A percentile compares a stretch with the other conserved stretches of the same genome.
phyloP scores from a whole-genome alignment of 148 eudicot genomes.

The Amaranthus palmeri region DNA sequence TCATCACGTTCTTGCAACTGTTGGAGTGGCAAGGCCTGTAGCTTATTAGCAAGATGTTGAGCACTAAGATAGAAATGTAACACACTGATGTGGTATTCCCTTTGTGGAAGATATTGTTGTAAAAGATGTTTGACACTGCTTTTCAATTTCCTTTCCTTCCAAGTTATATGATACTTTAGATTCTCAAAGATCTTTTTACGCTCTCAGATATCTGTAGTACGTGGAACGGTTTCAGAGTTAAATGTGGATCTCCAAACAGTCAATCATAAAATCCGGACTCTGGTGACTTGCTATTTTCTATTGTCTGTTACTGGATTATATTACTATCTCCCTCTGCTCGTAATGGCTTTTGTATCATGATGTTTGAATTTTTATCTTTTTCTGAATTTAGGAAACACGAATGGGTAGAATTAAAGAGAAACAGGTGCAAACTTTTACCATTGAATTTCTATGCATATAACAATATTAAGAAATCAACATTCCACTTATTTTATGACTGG shows the following conservation, averaged over 20 bases:
- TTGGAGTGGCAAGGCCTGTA: neutral
- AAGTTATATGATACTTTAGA: neutral
- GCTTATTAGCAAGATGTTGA: neutral
- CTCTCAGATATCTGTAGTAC: conserved; percentile 18
- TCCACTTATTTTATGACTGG: conserved; percentile 1
- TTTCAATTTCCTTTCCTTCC: neutral
- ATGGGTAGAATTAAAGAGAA: conserved; percentile 45
- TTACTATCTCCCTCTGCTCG: neutral
- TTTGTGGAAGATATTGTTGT: neutral
- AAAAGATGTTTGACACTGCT: neutral
- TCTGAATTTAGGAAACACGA: conserved; percentile 55
- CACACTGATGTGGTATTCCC: neutral
- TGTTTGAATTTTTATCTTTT: conserved; percentile 26
- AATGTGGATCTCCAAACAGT: conserved; percentile 12
- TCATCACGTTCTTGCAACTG: neutral
- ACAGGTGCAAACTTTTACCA: conserved; percentile 43
- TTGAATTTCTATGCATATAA: neutral
- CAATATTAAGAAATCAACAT: neutral
- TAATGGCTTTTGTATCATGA: no score
- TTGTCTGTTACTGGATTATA: neutral
- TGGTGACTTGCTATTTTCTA: conserved; percentile 20
- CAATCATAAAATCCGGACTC: conserved; percentile 18
- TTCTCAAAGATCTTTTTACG: neutral
- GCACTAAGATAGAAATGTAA: neutral
- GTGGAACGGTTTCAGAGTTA: conserved; percentile 7